Evolutionary conservation across 2,329 filamentous ascomycete genomes (phyloP).

Genomic region (Xylariaceae sp.): DNA sequence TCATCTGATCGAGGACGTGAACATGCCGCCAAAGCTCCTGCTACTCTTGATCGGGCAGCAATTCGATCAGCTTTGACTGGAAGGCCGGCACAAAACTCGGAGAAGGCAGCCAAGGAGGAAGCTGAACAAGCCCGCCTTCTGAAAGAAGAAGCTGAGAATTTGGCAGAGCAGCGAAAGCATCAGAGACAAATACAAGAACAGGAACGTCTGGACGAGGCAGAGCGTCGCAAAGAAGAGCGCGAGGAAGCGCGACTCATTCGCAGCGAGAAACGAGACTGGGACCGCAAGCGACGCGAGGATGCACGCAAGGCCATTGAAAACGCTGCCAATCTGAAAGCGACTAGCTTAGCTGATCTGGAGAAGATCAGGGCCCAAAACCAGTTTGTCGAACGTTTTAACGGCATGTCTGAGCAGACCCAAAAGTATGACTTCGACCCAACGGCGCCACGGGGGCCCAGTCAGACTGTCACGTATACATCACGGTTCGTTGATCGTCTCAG

Average conservation of each 20-base stretch:
- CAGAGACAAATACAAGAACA: not conserved
- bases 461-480: slow-evolving; percentile 1
- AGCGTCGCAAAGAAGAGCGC: not conserved
- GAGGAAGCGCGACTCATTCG: not conserved
- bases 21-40: not conserved
- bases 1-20: slow-evolving; percentile 3
- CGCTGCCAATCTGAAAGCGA: slow-evolving; percentile 1
- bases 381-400: slow-evolving; percentile 1
- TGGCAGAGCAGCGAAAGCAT: not conserved
- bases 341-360: not conserved
- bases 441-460: not conserved
- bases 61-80: not conserved
- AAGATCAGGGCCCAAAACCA: slow-evolving; percentile 1
- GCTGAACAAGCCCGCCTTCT: not conserved
- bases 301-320: not conserved
- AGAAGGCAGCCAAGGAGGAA: not conserved
- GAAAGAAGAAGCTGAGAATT: not conserved
- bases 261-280: slow-evolving; percentile 1
- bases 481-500: slow-evolving; percentile 1
- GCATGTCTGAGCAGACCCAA: slow-evolving; percentile 1
- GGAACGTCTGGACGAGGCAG: not conserved
- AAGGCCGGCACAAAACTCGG: not conserved
- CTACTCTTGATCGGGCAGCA: not conserved
- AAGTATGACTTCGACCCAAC: slow-evolving; percentile 1
- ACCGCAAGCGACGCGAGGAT: slow-evolving; percentile 1